phyloP scores from a whole-genome alignment of 2,329 filamentous ascomycete genomes.

The Fusarium camptoceras region DNA sequence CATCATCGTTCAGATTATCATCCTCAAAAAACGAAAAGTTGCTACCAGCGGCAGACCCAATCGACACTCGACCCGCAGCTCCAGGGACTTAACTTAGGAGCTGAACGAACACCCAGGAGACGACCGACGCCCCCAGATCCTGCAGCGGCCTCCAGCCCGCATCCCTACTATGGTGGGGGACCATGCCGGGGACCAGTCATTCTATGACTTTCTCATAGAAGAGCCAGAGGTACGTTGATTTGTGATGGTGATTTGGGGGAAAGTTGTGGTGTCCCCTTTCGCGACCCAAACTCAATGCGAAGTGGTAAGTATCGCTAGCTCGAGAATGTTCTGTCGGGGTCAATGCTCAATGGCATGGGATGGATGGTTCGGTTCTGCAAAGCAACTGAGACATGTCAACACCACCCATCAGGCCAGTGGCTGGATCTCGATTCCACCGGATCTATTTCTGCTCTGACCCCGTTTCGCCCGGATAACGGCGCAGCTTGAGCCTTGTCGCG shows the following conservation, averaged over 20 bases:
- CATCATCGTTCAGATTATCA: conserved; percentile 7
- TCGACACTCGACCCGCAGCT: conserved; percentile 18
- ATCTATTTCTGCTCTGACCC: conserved; percentile 6
- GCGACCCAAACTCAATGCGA: conserved; percentile 22
- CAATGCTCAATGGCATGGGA: conserved; percentile 25
- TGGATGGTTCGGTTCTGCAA: conserved; percentile 6
- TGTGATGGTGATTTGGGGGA: background rate
- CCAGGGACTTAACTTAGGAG: conserved; percentile 16
- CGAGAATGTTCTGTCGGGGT: conserved; percentile 13
- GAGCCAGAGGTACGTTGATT: conserved; percentile 44
- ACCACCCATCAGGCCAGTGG: conserved; percentile 44
- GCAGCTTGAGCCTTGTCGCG: conserved; percentile 16
- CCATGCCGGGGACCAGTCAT: conserved; percentile 42
- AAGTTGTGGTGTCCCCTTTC: conserved; percentile 21
- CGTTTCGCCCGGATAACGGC: conserved; percentile 17
- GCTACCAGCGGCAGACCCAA: conserved; percentile 17
- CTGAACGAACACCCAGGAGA: conserved; percentile 25
- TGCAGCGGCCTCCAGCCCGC: conserved; percentile 20
- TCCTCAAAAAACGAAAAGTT: conserved; percentile 20
- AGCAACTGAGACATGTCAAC: conserved; percentile 39
- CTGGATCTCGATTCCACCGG: conserved; percentile 40
- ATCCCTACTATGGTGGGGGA: conserved; percentile 43
- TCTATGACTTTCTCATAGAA: conserved; percentile 49
- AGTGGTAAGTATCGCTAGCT: conserved; percentile 16
- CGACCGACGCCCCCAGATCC: conserved; percentile 18